These are phyloP conservation scores for Phytopythium delawarense DNA, from an alignment of 352 stramenopile genomes.

Conservation along the genomic window DNA sequence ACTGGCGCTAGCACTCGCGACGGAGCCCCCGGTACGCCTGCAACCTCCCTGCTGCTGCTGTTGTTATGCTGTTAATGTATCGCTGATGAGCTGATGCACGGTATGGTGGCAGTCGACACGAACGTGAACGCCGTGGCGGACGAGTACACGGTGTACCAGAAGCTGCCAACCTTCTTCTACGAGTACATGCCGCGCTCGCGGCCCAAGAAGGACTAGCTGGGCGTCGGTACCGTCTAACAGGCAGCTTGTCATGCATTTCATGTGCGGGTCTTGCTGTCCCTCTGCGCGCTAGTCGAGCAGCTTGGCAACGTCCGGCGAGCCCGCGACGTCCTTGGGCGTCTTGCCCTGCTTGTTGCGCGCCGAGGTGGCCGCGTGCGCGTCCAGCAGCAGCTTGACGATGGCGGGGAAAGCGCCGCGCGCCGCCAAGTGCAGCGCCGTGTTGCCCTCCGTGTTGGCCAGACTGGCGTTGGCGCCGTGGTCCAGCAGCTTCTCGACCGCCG, in stretches of 20 bases:
- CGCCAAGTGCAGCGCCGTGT: constrained; percentile 84
- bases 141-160: constrained; percentile 84
- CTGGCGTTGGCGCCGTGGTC: constrained; percentile 72
- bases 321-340: constrained; percentile 63
- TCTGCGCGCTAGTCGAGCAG: constrained; percentile 32
- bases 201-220: constrained; percentile 26
- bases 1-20: constrained; percentile 24
- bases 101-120: constrained; percentile 29
- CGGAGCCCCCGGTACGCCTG: constrained; percentile 20
- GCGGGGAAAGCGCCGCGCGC: constrained; percentile 66
- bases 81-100: constrained; percentile 45
- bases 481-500: constrained; percentile 85
- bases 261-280: constrained; percentile 1
- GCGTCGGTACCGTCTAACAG: background rate
- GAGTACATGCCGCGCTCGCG: constrained; percentile 79
- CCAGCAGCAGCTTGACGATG: constrained; percentile 70
- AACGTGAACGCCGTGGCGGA: constrained; percentile 70
- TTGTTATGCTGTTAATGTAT: constrained; percentile 2
- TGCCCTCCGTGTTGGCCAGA: constrained; percentile 65
- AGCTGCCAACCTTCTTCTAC: constrained; percentile 86
- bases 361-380: constrained; percentile 36
- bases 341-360: constrained; percentile 79
- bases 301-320: constrained; percentile 55
- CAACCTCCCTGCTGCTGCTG: background rate
- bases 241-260: background rate